Evolutionary conservation across 108 stramenopile genomes (phyloP), one percentile per base, ranked within the genome.

Genomic region (Cyclotella cryptica): DNA sequence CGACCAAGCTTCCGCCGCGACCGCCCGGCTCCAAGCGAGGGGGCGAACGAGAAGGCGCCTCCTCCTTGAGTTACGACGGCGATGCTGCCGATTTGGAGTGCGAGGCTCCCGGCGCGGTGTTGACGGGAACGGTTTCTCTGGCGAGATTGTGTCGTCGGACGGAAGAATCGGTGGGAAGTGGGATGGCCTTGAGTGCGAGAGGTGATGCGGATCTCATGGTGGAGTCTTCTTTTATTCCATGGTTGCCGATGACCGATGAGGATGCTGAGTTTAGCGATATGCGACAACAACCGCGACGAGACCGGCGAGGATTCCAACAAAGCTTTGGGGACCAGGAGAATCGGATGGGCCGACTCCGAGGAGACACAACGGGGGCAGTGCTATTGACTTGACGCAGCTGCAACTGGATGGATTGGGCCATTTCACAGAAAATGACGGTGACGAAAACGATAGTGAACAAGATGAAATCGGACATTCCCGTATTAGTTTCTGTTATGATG

Each of bases 141-240:
- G 84, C 84, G 15, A 65, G 66, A 4, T 74, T 82, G 40, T 85
- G 84, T 74, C 41, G 46, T 21, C 47, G 78, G 42, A 82, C 84
- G 26, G 29, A 82, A 18, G 76, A 85, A 9, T 72, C 75, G 1
- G 51, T 75, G 47, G 46, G 17, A 1, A 27, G 72, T 49, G 47
- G 47, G 5, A n/a, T 17, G 13, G 19, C 42, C 24, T 15, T 42
- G 26, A 19, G 41, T 28, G 61, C 18, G 19, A 24, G 41, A 42
- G 30, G 27, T 2, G 30, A 46, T 30, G 21, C 15, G 42, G 45
- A 63, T 67, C 15, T 22, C 27, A n/a, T 43, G 22, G 68, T 42
- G 62, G 49, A 69, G 15, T 18, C 21, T 46, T 17, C 46, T 12
- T 51, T 51, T 30, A n/a, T 51, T 30, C 62, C n/a, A 3, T n/a